Base-by-base conservation (phyloP, 306 rosid species). In the Cicer pinnatifidum region DNA sequence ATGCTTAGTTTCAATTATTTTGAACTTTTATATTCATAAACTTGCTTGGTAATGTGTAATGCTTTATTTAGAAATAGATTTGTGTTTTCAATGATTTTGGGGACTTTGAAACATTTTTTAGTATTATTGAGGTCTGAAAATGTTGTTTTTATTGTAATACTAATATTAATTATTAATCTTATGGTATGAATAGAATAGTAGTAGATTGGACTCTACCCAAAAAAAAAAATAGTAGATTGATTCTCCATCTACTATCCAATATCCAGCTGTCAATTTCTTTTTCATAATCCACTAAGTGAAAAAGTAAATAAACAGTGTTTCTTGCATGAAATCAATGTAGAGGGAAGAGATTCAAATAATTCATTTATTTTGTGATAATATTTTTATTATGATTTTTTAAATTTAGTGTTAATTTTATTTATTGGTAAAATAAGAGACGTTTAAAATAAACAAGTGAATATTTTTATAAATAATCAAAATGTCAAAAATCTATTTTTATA, bases 81-180 rank as follows among this genome's bases (percentile, higher is more conserved):
- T 38, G 60, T 61, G 80, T 54, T 78, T 64, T 50, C 81, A 72
- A 74, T 62, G 73, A 53, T 47, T 23, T 67, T 39, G 67, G 11
- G 6, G 67, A 70, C 69, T 4, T 48, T 13, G 41, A 71, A 76
- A 48, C 66, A 59, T 33, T 41, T 8, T 7, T 5, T 47, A 64
- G 11, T 7, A 50, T 35, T 11, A 50, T 43, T 59, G 12, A 52
- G 80, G 61, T 39, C 19, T 28, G 20, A 75, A 68, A 60, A 51
- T 5, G 79, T 41, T 67, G 71, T 60, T 81, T 70, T 43, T 6
- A 81, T 7, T 33, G 38, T 4, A 35, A 15, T 16, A 23, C 2
- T 23, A 23, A 23, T 11, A 72, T 33, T 43, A 43, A 4, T 44
- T 28, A 15, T 33, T n/a, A 73, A 66, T 40, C 33, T 60, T 53